phyloP scores from a whole-genome alignment of 2,329 filamentous ascomycete genomes.

The Corinectria fuckeliana region DNA sequence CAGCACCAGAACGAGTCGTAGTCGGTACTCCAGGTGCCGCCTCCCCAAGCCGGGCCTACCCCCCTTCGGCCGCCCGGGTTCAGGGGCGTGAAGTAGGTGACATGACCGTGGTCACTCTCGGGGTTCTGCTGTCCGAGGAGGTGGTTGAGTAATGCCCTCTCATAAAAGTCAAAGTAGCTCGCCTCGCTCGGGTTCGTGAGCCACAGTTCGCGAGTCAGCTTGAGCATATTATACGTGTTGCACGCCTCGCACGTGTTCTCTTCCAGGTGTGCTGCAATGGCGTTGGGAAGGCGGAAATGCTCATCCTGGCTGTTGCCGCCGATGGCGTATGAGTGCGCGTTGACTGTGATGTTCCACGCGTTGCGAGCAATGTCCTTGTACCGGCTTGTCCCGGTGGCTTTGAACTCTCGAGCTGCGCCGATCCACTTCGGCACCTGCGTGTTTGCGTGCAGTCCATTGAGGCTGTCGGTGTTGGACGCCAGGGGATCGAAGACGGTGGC shows the following conservation, averaged over 20 bases:
- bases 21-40: conserved; percentile 61
- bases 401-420: conserved; percentile 55
- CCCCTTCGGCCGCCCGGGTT: conserved; percentile 55
- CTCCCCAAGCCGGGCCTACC: conserved; percentile 59
- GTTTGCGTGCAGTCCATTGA: conserved; percentile 59
- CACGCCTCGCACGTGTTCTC: conserved; percentile 58
- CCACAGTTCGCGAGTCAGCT: conserved; percentile 60
- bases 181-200: conserved; percentile 47
- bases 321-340: conserved; percentile 58
- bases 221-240: conserved; percentile 65
- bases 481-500: conserved; percentile 54
- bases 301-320: conserved; percentile 61
- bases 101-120: conserved; percentile 51
- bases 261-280: conserved; percentile 51
- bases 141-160: conserved; percentile 57
- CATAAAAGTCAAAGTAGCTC: conserved; percentile 60
- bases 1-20: conserved; percentile 62
- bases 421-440: conserved; percentile 63
- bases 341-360: conserved; percentile 55
- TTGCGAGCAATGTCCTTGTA: conserved; percentile 58
- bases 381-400: conserved; percentile 50
- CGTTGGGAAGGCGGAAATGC: conserved; percentile 56
- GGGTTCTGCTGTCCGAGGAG: conserved; percentile 57
- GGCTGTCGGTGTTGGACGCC: conserved; percentile 50
- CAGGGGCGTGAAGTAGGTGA: conserved; percentile 60